phyloP scores from a whole-genome alignment of 805 yeast species.

The Schizosaccharomyces japonicus region DNA sequence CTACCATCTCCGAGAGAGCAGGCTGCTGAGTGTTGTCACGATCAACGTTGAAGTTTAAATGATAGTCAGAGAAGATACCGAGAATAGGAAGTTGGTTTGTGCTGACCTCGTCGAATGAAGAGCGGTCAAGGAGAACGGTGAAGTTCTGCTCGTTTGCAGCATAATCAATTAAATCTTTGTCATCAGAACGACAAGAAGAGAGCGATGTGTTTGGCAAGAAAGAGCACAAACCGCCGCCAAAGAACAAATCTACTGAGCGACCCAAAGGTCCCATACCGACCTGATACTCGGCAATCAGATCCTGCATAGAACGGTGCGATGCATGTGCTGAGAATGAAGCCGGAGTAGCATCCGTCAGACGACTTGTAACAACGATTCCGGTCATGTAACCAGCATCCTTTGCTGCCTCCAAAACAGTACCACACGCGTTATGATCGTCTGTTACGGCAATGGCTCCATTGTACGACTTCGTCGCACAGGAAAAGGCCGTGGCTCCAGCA shows the following conservation, averaged over 20 bases:
- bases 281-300: conserved; percentile 68
- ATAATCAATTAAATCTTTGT: conserved; percentile 38
- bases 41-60: conserved; percentile 71
- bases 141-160: conserved; percentile 26
- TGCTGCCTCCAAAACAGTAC: conserved; percentile 70
- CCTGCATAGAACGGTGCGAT: conserved; percentile 52
- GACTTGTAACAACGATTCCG: conserved; percentile 78
- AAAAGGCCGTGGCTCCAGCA: conserved; percentile 88
- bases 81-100: conserved; percentile 49
- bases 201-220: conserved; percentile 30
- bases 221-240: conserved; percentile 67
- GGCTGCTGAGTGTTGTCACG: conserved; percentile 40
- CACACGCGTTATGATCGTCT: conserved; percentile 48
- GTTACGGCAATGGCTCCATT: conserved; percentile 84
- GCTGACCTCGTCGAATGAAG: conserved; percentile 32
- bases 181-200: conserved; percentile 53
- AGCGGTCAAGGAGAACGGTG: conserved; percentile 18
- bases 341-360: conserved; percentile 87
- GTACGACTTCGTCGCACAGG: conserved; percentile 62
- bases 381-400: conserved; percentile 53
- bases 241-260: conserved; percentile 52
- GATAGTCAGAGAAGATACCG: conserved; percentile 48
- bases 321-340: conserved; percentile 73
- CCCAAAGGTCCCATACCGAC: conserved; percentile 55
- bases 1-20: conserved; percentile 53